phyloP scores from a whole-genome alignment of 176 grass and related monocot genomes.

The Luzula sylvatica region DNA sequence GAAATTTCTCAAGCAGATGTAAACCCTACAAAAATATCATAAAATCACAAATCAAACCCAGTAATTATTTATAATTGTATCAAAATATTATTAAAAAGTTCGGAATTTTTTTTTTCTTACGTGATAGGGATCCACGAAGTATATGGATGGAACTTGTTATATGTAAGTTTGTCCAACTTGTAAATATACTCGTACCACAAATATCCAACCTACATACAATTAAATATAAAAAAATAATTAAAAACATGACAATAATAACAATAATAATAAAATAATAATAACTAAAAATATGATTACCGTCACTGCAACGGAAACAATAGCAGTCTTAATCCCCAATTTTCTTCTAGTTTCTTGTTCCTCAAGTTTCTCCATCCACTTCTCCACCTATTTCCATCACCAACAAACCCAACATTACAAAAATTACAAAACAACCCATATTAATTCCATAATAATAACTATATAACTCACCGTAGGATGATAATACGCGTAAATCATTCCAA shows the following conservation, averaged over 20 bases:
- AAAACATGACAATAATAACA: neutral
- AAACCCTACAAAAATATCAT: slow-evolving; percentile 31
- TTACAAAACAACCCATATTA: neutral
- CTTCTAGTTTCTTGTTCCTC: slow-evolving; percentile 42
- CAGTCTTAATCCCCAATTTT: slow-evolving; percentile 33
- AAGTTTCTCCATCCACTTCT: slow-evolving; percentile 48
- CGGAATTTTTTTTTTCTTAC: slow-evolving; percentile 20
- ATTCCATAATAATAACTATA: neutral
- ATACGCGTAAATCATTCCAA: slow-evolving; percentile 90
- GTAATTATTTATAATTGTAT: too few relatives aligned
- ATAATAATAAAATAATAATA: neutral
- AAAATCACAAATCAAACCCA: slow-evolving; percentile 8
- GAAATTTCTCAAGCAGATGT: slow-evolving; percentile 54
- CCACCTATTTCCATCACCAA: slow-evolving; percentile 18
- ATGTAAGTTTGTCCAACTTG: slow-evolving; percentile 59
- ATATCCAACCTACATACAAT: slow-evolving; percentile 37
- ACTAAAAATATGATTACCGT: slow-evolving; percentile 23
- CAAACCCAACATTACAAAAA: neutral
- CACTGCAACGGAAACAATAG: slow-evolving; percentile 32
- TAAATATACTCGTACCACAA: slow-evolving; percentile 71
- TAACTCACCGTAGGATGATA: slow-evolving; percentile 68
- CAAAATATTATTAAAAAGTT: too few relatives aligned
- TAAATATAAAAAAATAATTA: slow-evolving; percentile 11
- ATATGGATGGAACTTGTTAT: slow-evolving; percentile 62
- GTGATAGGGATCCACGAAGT: slow-evolving; percentile 78